Evolutionary conservation across 495 filamentous ascomycete species (phyloP).

Genomic region (Glarea lozoyensis): DNA sequence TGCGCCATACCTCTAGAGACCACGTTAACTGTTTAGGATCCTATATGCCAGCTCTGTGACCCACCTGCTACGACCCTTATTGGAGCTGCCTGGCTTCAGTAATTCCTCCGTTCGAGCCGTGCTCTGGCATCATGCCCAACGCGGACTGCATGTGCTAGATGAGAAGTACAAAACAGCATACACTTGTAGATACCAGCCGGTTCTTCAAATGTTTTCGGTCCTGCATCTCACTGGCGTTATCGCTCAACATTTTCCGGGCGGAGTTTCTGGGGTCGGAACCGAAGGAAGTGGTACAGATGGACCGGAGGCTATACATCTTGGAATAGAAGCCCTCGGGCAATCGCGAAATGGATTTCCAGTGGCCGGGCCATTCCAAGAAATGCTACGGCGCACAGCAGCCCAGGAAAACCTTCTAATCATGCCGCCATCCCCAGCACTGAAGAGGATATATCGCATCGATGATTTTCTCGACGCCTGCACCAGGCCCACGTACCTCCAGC

Average conservation of each 20-base stretch:
- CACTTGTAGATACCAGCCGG: conserved; percentile 24
- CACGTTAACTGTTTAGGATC: conserved; percentile 13
- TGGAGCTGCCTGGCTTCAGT: conserved; percentile 15
- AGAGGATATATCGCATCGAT: conserved; percentile 15
- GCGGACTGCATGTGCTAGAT: conserved; percentile 17
- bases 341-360: conserved; percentile 22
- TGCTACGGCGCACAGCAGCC: conserved; percentile 22
- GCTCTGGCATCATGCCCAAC: conserved; percentile 18
- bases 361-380: conserved; percentile 26
- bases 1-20: background rate
- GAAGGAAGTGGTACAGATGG: conserved; percentile 15
- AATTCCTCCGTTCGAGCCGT: conserved; percentile 10
- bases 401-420: conserved; percentile 13
- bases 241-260: conserved; percentile 18
- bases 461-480: conserved; percentile 27
- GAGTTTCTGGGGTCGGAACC: no score
- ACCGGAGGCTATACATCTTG: conserved; percentile 21
- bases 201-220: conserved; percentile 26
- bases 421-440: conserved; percentile 1
- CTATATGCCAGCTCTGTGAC: conserved; percentile 15
- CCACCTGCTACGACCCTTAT: conserved; percentile 18
- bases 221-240: conserved; percentile 26
- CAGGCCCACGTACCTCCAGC: conserved; percentile 22
- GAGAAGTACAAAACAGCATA: conserved; percentile 21
- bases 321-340: conserved; percentile 22